Percentiles rank a stretch among this genome's conserved stretches.
These are phyloP conservation scores for Alternaria sp. DNA, from an alignment of 2,329 filamentous ascomycete genomes.

Conservation along the genomic window DNA sequence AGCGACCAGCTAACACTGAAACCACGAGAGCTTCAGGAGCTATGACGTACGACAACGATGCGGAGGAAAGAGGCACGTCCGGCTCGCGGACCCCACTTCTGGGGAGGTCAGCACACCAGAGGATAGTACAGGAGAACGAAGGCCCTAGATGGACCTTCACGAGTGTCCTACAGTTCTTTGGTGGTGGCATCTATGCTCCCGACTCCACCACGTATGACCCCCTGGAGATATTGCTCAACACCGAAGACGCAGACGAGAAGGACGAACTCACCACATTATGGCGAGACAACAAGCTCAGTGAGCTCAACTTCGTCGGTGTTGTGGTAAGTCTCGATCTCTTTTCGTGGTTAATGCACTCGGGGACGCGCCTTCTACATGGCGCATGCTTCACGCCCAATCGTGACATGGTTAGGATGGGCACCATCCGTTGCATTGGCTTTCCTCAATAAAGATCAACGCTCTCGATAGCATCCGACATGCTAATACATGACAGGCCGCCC, in stretches of 20 bases:
- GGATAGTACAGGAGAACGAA: background rate
- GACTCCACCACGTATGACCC: slow-evolving; percentile 46
- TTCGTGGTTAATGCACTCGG: background rate
- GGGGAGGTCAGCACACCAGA: slow-evolving; percentile 17
- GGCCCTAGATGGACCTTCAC: slow-evolving; percentile 9
- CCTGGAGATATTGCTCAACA: slow-evolving; percentile 47
- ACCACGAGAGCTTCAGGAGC: background rate
- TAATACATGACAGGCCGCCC: slow-evolving; percentile 38
- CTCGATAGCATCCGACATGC: background rate
- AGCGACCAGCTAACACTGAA: background rate
- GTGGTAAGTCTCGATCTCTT: slow-evolving; percentile 39
- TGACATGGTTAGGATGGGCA: background rate
- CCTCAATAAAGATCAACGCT: background rate
- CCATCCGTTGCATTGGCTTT: no score
- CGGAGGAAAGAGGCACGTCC: slow-evolving; percentile 23
- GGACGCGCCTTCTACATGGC: background rate
- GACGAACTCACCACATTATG: slow-evolving; percentile 48
- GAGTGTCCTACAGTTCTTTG: slow-evolving; percentile 37
- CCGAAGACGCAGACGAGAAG: slow-evolving; percentile 38
- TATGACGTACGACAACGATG: slow-evolving; percentile 30
- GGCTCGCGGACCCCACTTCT: slow-evolving; percentile 32
- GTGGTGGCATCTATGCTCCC: slow-evolving; percentile 43
- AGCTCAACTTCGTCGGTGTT: slow-evolving; percentile 52
- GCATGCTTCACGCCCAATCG: background rate
- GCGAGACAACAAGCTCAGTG: slow-evolving; percentile 50